These are phyloP conservation scores for Thraustochytrium sp. DNA, from an alignment of 352 stramenopile species.

Conservation along the genomic window DNA sequence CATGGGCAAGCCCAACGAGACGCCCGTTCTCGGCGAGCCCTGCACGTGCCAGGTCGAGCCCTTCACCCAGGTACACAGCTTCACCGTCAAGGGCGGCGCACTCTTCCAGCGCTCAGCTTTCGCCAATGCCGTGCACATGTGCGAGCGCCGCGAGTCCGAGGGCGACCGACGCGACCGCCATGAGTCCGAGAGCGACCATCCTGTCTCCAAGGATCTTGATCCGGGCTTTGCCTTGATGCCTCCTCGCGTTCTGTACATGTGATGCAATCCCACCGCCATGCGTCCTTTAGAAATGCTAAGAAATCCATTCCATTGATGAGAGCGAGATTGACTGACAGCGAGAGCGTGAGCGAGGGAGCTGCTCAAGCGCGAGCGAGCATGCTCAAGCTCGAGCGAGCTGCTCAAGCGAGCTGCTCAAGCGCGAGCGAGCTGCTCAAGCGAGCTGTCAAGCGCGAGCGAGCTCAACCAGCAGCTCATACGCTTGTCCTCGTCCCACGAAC, in stretches of 20 bases:
- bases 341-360: too few species aligned
- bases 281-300: too few species aligned
- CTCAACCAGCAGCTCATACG: too few species aligned
- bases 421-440: too few species aligned
- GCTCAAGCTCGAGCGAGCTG: too few species aligned
- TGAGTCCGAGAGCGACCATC: conserved; percentile 40
- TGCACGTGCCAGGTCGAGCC: neutral
- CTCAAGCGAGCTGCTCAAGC: too few species aligned
- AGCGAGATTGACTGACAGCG: too few species aligned
- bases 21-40: neutral
- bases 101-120: conserved; percentile 26
- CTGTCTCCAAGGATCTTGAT: neutral
- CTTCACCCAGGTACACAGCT: conserved; percentile 1
- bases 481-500: too few species aligned
- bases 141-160: conserved; percentile 49
- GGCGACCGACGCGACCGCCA: conserved; percentile 31
- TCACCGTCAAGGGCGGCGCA: conserved; percentile 26
- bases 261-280: neutral
- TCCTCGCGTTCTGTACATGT: neutral
- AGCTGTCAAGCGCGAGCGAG: too few species aligned
- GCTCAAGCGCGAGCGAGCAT: too few species aligned
- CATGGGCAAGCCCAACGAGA: neutral
- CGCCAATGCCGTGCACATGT: conserved; percentile 15
- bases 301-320: too few species aligned
- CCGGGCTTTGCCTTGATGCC: neutral